Percentiles rank a stretch among this genome's conserved stretches.
These are phyloP conservation scores for Didymella pomorum DNA, from an alignment of 2,329 filamentous ascomycete species.

Conservation along the genomic window DNA sequence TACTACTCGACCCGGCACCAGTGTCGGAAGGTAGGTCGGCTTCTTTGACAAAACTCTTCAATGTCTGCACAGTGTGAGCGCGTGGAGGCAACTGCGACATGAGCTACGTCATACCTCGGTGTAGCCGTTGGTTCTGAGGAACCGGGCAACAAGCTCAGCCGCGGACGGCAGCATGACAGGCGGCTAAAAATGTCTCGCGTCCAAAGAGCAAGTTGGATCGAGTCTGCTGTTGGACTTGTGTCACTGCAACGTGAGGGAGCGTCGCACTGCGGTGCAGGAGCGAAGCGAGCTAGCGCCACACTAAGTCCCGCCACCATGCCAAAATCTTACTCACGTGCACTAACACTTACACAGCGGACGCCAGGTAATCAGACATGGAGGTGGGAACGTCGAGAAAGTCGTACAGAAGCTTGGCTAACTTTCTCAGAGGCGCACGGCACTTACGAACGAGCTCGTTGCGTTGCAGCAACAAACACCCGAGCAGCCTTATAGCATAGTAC, in stretches of 20 bases:
- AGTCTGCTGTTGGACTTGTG: neutral
- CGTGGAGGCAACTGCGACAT: neutral
- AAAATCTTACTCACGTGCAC: conserved; percentile 23
- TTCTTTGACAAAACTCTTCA: conserved; percentile 65
- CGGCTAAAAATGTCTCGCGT: neutral
- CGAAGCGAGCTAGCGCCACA: conserved; percentile 19
- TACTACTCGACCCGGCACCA: conserved; percentile 53
- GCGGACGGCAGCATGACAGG: conserved; percentile 48
- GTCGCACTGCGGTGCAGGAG: conserved; percentile 4
- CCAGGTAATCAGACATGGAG: conserved; percentile 5
- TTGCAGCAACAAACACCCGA: conserved; percentile 35
- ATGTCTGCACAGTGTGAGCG: conserved; percentile 55
- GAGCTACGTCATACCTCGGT: conserved; percentile 45
- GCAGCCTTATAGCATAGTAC: conserved; percentile 50
- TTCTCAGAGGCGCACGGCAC: conserved; percentile 18
- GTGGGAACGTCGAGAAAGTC: neutral
- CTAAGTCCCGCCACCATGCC: conserved; percentile 8
- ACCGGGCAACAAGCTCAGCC: conserved; percentile 54
- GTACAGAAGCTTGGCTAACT: neutral
- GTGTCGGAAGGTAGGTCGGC: conserved; percentile 62
- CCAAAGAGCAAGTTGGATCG: neutral
- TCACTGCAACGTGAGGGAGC: conserved; percentile 7
- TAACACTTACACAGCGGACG: neutral
- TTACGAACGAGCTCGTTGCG: conserved; percentile 32
- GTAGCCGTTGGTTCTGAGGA: conserved; percentile 52